phyloP scores from a whole-genome alignment of 805 yeast genomes.

The Pichia heedii region DNA sequence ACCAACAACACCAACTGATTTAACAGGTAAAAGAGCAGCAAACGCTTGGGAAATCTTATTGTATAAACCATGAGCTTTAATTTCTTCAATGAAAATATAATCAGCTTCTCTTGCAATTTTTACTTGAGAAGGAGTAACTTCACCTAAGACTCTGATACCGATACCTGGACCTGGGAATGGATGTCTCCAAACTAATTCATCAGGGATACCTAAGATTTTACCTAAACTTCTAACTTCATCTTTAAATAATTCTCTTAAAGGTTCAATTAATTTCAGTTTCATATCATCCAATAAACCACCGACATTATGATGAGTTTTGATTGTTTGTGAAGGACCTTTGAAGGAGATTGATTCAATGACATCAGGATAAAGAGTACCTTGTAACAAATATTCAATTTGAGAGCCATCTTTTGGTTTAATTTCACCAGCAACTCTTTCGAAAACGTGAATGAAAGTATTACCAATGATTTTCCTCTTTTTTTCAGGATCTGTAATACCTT shows the following conservation, averaged over 20 bases:
- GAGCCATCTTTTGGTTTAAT: constrained; percentile 84
- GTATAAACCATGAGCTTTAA: constrained; percentile 86
- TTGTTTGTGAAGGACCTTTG: constrained; percentile 99
- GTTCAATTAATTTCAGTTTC: constrained; percentile 98
- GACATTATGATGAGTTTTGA: constrained; percentile 98
- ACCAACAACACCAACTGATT: constrained; percentile 99
- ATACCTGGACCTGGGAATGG: constrained; percentile 99
- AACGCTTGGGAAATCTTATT: constrained; percentile 93
- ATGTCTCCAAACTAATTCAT: constrained; percentile 98
- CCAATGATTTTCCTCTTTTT: constrained; percentile 98
- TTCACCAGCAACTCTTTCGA: constrained; percentile 90
- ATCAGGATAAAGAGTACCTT: constrained; percentile 97
- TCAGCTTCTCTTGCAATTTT: constrained; percentile 98
- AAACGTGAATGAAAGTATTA: constrained; percentile 93
- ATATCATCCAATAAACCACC: constrained; percentile 97
- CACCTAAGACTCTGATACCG: constrained; percentile 96
- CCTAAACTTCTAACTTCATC: constrained; percentile 98
- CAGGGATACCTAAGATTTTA: constrained; percentile 88
- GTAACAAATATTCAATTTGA: constrained; percentile 86
- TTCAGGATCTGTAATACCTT: constrained; percentile 97
- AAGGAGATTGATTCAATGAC: constrained; percentile 97
- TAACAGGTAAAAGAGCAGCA: constrained; percentile 94
- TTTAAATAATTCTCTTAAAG: constrained; percentile 95
- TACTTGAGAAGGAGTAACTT: constrained; percentile 87
- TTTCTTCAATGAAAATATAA: constrained; percentile 91